Percentiles rank a stretch among this genome's conserved stretches.
These are phyloP conservation scores for Cyberlindnera xylosilytica DNA, from an alignment of 805 yeast genomes.

Conservation along the genomic window DNA sequence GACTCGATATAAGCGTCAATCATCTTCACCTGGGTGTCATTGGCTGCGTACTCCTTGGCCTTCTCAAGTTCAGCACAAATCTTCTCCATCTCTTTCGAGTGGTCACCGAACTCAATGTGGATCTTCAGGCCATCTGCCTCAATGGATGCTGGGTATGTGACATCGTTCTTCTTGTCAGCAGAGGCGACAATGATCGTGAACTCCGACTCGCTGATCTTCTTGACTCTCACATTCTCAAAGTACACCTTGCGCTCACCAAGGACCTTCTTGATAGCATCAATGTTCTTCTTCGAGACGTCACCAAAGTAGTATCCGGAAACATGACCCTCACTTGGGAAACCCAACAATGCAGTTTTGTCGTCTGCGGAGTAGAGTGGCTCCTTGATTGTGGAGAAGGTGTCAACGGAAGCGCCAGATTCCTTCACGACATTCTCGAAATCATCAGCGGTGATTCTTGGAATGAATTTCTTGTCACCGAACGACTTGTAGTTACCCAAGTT, in stretches of 20 bases:
- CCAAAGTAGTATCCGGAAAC: constrained; percentile 69
- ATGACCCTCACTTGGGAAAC: constrained; percentile 78
- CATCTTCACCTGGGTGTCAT: constrained; percentile 68
- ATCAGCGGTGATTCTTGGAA: constrained; percentile 55
- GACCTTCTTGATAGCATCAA: constrained; percentile 62
- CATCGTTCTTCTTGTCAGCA: constrained; percentile 44
- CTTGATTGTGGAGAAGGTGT: constrained; percentile 36
- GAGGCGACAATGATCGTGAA: constrained; percentile 72
- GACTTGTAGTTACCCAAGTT: constrained; percentile 81
- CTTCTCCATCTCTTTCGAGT: constrained; percentile 55
- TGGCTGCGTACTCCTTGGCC: constrained; percentile 66
- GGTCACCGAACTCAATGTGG: constrained; percentile 74
- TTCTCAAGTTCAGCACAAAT: constrained; percentile 53
- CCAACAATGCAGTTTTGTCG: constrained; percentile 53
- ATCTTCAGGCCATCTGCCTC: constrained; percentile 40
- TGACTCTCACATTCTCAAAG: constrained; percentile 80
- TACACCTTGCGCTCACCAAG: constrained; percentile 59
- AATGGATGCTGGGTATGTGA: constrained; percentile 51
- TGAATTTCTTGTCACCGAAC: constrained; percentile 84
- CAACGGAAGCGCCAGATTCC: constrained; percentile 33
- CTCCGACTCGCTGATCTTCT: constrained; percentile 44
- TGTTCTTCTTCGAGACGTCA: constrained; percentile 53
- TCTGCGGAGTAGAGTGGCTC: constrained; percentile 48
- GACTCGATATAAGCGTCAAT: constrained; percentile 62
- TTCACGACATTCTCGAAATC: constrained; percentile 50